Percentiles rank a stretch among this genome's conserved stretches.
Conservation (phyloP, 345 rosid genomes). For the Eutrema yunnanense region DNA sequence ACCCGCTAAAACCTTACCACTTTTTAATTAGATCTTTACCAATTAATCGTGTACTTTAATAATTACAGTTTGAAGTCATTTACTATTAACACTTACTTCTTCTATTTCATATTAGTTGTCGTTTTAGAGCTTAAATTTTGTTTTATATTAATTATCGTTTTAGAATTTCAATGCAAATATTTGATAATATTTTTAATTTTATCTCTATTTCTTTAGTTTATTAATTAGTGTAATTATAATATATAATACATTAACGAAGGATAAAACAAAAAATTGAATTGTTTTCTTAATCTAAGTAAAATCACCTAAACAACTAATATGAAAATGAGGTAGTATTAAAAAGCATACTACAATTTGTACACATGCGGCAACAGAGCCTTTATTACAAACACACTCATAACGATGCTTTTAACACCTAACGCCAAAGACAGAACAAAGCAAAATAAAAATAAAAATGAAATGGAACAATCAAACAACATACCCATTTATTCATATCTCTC, state of each 20-base stretch:
- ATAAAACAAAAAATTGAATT: too few relatives aligned
- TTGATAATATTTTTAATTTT: too few relatives aligned
- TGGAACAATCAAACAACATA: slow-evolving; percentile 11
- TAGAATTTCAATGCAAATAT: too few relatives aligned
- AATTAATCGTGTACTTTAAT: background rate
- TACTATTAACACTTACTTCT: background rate
- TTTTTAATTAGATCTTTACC: background rate
- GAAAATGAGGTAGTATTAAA: too few relatives aligned
- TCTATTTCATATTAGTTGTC: too few relatives aligned
- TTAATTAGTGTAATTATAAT: too few relatives aligned
- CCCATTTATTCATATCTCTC: background rate
- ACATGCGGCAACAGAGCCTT: slow-evolving; percentile 28
- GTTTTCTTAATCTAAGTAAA: too few relatives aligned
- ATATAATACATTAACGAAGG: too few relatives aligned
- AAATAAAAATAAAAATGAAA: background rate
- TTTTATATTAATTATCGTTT: too few relatives aligned
- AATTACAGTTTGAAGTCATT: background rate
- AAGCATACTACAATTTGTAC: background rate
- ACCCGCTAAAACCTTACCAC: background rate
- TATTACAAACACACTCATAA: slow-evolving; percentile 26
- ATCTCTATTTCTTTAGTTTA: too few relatives aligned
- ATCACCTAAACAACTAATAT: too few relatives aligned
- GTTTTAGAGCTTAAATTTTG: too few relatives aligned
- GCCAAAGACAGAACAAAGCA: slow-evolving; percentile 3
- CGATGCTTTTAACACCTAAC: slow-evolving; percentile 15